Evolutionary conservation across 164 flowering plant species (phyloP), one percentile per base, ranked within the genome.

Genomic region (Warburgia ugandensis): DNA sequence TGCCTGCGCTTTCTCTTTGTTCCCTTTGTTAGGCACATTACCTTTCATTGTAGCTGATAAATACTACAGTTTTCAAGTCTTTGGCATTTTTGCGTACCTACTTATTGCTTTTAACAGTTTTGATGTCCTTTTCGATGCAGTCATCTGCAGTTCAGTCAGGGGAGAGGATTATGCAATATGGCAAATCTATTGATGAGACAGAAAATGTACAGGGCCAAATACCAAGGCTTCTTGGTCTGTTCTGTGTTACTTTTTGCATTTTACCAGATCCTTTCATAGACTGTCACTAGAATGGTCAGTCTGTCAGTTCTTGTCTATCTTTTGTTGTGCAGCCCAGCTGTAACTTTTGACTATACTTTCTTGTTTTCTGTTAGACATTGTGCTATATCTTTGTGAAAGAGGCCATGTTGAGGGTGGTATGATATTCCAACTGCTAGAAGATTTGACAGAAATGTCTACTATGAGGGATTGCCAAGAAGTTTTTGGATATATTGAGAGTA

Each of bases 401-500:
- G 94, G 84, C 52, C 97, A 94, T 65, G 70, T 94, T 56, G 97
- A 92, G 68, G 97, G 91, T 56, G 97, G 99, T 21, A 92, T 84
- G 95, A 94, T 94, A 73, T 94, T 94, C 66, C 97, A 88, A 66
- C 81, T 94, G 55, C 68, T 94, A 57, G 99, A 94, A 69, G 99
- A 94, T 77, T 71, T 94, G 80, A 94, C 97, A 26, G 99, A 94
- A 71, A 94, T 89, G 94, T 94, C 97, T 47, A 94, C 99, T 29
- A 86, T 94, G 95, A 82, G 73, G 67, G 83, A 94, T 54, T 89
- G 99, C 74, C 74, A 94, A 70, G 97, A 94, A 66, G 66, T 86
- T 52, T 94, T 94, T 66, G 87, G 87, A 48, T 94, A 88, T 60
- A 94, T 89, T 35, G 97, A 94, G 65, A 84, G 99, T 56, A 86